A percentile compares a stretch with the other conserved stretches of the same genome.
These are phyloP conservation scores for Alnus glutinosa DNA, from an alignment of 306 rosid species.

Conservation along the genomic window DNA sequence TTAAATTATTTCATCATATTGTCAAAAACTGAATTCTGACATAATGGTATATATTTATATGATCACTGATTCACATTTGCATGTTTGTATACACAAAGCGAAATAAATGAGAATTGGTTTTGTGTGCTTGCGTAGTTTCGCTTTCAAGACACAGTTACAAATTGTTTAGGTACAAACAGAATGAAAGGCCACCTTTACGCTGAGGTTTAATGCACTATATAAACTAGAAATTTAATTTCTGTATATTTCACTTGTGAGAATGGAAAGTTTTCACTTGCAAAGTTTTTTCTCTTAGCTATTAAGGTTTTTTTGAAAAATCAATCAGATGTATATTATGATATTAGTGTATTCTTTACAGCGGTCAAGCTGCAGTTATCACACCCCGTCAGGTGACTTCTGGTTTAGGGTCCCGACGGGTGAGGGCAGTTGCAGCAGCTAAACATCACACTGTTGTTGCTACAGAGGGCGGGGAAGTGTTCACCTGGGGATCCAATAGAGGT, in stretches of 20 bases:
- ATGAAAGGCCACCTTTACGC: not conserved
- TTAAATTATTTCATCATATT: not conserved
- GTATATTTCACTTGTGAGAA: not conserved
- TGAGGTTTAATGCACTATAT: not conserved
- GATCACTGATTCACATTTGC: not conserved
- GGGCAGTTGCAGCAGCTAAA: conserved; percentile 92
- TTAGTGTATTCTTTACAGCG: conserved; percentile 61
- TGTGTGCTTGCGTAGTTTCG: not conserved
- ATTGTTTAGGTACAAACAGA: not conserved
- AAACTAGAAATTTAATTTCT: not conserved
- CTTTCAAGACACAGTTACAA: not conserved
- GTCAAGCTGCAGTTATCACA: conserved; percentile 99
- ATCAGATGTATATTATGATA: conserved; percentile 27
- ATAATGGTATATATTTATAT: not conserved
- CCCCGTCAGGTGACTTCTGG: conserved; percentile 92
- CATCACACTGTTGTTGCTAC: conserved; percentile 93
- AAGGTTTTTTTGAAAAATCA: conserved; percentile 21
- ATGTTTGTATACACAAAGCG: not conserved
- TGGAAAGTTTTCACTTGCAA: not conserved
- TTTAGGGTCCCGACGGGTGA: conserved; percentile 81
- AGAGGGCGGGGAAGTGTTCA: conserved; percentile 93
- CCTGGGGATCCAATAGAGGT: conserved; percentile 99
- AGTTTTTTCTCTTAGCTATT: not conserved
- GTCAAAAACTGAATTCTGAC: not conserved
- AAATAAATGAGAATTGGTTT: not conserved